Conservation (phyloP, 2,329 filamentous ascomycete species). For the Alternaria ventricosa region DNA sequence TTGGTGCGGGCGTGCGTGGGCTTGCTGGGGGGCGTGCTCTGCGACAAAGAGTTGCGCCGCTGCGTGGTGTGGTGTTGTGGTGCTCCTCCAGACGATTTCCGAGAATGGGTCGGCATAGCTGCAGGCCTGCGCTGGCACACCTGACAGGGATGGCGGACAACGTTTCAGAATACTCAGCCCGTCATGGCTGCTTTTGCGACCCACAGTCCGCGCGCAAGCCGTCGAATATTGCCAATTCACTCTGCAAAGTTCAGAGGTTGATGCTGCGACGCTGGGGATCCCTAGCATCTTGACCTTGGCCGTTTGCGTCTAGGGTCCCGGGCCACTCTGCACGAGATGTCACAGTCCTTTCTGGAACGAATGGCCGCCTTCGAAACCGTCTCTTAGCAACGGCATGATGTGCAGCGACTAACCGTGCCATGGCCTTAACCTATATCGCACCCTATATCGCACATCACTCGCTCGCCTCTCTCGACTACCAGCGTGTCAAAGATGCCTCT, state of each 20-base stretch:
- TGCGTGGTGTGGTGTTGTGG: constrained; percentile 12
- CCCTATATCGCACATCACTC: background rate
- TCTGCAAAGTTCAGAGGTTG: constrained; percentile 12
- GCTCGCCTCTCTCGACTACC: background rate
- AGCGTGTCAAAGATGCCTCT: background rate
- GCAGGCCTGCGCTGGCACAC: constrained; percentile 25
- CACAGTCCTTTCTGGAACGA: constrained; percentile 16
- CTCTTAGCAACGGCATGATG: constrained; percentile 4
- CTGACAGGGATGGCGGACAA: constrained; percentile 25
- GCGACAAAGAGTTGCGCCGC: constrained; percentile 12
- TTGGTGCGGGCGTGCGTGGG: constrained; percentile 31
- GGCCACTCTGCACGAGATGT: constrained; percentile 18
- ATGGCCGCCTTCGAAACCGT: constrained; percentile 5
- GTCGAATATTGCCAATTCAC: constrained; percentile 19
- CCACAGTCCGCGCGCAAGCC: constrained; percentile 20
- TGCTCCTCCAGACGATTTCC: constrained; percentile 21
- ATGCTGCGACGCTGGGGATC: constrained; percentile 17
- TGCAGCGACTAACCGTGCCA: constrained; percentile 4
- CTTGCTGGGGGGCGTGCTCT: constrained; percentile 17
- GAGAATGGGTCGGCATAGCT: constrained; percentile 26
- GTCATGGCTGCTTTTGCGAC: constrained; percentile 29
- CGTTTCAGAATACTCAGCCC: constrained; percentile 23
- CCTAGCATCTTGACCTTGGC: constrained; percentile 12
- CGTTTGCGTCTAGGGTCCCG: constrained; percentile 18
- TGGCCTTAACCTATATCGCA: background rate